Conservation (phyloP, 1,284 basidiomycete species). For the Inonotus obliquus region DNA sequence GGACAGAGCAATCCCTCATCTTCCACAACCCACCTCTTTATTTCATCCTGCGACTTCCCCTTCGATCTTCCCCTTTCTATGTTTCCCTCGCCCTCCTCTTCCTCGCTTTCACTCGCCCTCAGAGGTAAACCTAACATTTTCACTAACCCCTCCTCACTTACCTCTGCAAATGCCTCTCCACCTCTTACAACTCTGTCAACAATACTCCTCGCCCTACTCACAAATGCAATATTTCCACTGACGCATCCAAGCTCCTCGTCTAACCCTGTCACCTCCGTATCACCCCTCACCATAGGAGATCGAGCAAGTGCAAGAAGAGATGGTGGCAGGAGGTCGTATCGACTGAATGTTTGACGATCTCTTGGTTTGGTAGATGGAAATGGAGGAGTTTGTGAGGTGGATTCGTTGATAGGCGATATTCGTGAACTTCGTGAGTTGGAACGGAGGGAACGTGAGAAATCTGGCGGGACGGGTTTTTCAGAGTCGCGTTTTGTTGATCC, state of each 20-base stretch:
- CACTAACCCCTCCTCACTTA: not conserved
- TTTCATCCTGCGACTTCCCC: not conserved
- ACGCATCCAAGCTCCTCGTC: not conserved
- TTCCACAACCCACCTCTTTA: constrained; percentile 3
- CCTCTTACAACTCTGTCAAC: not conserved
- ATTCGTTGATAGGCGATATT: not conserved
- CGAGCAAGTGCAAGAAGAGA: constrained; percentile 13
- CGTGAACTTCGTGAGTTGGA: not conserved
- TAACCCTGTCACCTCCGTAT: not conserved
- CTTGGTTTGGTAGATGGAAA: not conserved
- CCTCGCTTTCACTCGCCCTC: not conserved
- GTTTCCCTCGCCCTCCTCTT: not conserved
- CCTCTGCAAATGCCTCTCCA: not conserved
- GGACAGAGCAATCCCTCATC: constrained; percentile 12
- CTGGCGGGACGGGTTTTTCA: not conserved
- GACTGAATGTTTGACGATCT: not conserved
- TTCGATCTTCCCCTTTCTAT: not conserved
- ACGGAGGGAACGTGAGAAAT: not conserved
- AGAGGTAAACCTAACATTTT: not conserved
- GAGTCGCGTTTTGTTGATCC: not conserved
- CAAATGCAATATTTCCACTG: constrained; percentile 7
- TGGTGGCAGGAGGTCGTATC: not conserved
- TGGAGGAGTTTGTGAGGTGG: not conserved
- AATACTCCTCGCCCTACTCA: constrained; percentile 5
- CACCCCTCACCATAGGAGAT: constrained; percentile 13